Evolutionary conservation across 495 filamentous ascomycete genomes (phyloP).

Genomic region (Tetracladium marchalianum): DNA sequence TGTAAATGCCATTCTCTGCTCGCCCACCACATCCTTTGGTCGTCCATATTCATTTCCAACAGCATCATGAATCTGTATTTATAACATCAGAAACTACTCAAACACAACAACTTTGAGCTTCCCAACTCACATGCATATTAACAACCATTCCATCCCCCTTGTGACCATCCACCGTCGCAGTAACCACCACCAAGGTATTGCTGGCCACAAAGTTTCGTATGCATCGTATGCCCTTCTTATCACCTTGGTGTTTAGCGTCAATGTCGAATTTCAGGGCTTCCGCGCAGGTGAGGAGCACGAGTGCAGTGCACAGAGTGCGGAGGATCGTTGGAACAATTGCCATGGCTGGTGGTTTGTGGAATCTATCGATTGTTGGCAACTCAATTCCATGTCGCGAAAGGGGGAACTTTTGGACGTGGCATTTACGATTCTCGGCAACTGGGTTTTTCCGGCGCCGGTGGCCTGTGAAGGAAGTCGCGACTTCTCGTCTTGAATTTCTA

Average conservation of each 20-base stretch:
- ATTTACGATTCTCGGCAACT: not conserved
- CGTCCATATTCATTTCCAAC: constrained; percentile 91
- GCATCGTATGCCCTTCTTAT: constrained; percentile 67
- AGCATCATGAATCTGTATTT: constrained; percentile 78
- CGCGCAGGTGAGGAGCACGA: constrained; percentile 31
- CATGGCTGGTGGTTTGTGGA: constrained; percentile 13
- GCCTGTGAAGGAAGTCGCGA: not conserved
- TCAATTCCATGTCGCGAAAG: not conserved
- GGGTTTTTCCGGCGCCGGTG: not conserved
- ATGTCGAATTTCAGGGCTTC: constrained; percentile 92
- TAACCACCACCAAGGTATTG: constrained; percentile 97
- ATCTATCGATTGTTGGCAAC: not conserved
- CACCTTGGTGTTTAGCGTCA: constrained; percentile 51
- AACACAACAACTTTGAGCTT: not conserved
- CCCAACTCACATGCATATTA: constrained; percentile 84
- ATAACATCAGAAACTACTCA: constrained; percentile 4
- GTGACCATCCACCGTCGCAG: constrained; percentile 70
- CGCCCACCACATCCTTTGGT: constrained; percentile 83
- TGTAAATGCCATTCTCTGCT: constrained; percentile 89
- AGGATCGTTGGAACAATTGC: constrained; percentile 9
- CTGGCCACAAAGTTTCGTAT: constrained; percentile 92
- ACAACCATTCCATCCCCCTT: constrained; percentile 89
- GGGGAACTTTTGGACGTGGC: constrained; percentile 15
- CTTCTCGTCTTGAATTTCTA: not conserved
- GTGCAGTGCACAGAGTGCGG: constrained; percentile 14